Conservation (phyloP, 192 early-diverging fungal species). For the Linnemannia schmuckeri region DNA sequence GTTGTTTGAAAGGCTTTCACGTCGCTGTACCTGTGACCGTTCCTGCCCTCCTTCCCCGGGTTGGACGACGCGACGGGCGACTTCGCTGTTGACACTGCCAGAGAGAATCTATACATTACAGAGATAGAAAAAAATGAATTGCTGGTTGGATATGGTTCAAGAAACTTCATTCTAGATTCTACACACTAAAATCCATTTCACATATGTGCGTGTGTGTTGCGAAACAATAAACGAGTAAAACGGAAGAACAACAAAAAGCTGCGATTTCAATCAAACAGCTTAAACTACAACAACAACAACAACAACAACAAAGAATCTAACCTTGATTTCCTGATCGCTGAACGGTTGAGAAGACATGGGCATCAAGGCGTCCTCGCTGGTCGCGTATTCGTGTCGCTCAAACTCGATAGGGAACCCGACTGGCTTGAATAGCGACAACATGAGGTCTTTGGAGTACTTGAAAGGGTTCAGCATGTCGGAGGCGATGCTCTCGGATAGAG, state of each 20-base stretch:
- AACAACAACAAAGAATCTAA: conserved; percentile 66
- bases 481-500: conserved; percentile 6
- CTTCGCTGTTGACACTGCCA: conserved; percentile 31
- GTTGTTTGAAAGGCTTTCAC: conserved; percentile 21
- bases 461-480: conserved; percentile 60
- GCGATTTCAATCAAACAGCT: background rate
- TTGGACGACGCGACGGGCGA: conserved; percentile 18
- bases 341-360: conserved; percentile 69
- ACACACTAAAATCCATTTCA: background rate
- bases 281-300: background rate
- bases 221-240: background rate
- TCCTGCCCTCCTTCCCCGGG: conserved; percentile 25
- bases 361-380: conserved; percentile 62
- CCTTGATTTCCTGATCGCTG: conserved; percentile 69
- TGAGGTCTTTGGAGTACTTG: conserved; percentile 78
- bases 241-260: background rate
- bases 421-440: conserved; percentile 77
- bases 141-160: too few relatives aligned
- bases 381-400: conserved; percentile 73
- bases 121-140: background rate
- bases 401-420: conserved; percentile 68
- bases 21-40: conserved; percentile 13
- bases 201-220: too few relatives aligned
- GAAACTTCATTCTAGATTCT: background rate
- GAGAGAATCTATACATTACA: conserved; percentile 3